phyloP scores from a whole-genome alignment of 1,284 basidiomycete species.

The Pascua guehoae region DNA sequence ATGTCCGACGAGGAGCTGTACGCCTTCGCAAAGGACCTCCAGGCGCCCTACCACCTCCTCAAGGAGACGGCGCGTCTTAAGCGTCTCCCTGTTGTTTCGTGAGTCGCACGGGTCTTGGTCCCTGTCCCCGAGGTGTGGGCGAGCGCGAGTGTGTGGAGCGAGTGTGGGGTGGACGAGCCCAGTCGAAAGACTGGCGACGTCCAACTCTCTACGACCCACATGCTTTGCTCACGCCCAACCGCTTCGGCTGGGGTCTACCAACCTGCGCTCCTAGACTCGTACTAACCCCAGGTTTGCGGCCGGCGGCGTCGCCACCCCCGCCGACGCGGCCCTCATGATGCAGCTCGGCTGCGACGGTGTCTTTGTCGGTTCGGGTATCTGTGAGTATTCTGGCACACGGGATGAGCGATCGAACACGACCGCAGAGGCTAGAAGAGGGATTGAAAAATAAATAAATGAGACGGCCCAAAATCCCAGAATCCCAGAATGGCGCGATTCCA shows the following conservation, averaged over 20 bases:
- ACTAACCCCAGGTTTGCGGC: constrained; percentile 71
- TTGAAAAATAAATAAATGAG: neutral
- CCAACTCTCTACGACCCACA: neutral
- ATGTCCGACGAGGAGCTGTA: constrained; percentile 81
- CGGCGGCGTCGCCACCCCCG: constrained; percentile 93
- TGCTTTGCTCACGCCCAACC: no score
- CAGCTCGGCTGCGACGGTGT: constrained; percentile 97
- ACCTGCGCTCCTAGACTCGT: neutral
- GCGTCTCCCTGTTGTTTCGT: constrained; percentile 76
- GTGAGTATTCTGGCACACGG: constrained; percentile 52
- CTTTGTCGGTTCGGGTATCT: constrained; percentile 92
- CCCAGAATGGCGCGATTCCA: neutral
- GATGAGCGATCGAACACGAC: no score
- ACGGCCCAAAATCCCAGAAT: neutral
- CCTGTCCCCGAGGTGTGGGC: neutral
- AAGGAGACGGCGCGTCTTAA: constrained; percentile 95
- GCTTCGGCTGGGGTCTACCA: no score
- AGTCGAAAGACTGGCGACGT: no score
- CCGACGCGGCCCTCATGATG: constrained; percentile 98
- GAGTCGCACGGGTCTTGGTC: constrained; percentile 6
- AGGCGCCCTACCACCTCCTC: constrained; percentile 93
- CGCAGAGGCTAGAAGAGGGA: no score
- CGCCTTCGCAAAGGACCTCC: constrained; percentile 83
- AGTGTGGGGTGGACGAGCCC: no score
- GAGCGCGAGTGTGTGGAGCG: no score